Percentiles rank a stretch among this genome's conserved stretches.
Conservation (phyloP, 2,329 filamentous ascomycete genomes). For the Gnomoniopsis smithogilvyi region DNA sequence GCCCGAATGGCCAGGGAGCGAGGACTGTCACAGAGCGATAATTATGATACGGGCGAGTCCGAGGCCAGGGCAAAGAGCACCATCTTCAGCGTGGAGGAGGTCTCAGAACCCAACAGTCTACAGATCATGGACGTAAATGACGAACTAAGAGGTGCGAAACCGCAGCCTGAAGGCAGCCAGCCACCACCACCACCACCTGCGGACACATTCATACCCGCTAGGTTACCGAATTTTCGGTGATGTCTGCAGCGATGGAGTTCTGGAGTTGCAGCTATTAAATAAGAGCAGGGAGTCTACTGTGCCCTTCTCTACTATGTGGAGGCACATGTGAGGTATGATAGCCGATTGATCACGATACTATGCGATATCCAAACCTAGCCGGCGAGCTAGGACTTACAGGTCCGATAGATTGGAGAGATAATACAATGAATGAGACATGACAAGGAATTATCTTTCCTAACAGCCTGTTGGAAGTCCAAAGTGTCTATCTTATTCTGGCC, state of each 20-base stretch:
- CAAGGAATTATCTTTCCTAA: background rate
- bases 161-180: constrained; percentile 15
- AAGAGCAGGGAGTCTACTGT: background rate
- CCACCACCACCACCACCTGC: constrained; percentile 7
- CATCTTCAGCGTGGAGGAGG: constrained; percentile 26
- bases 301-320: background rate
- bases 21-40: constrained; percentile 36
- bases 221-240: constrained; percentile 53
- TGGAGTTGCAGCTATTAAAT: background rate
- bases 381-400: background rate
- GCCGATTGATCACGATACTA: background rate
- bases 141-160: background rate
- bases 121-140: constrained; percentile 14
- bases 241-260: background rate
- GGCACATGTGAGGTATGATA: background rate
- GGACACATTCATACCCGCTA: constrained; percentile 53
- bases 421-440: background rate
- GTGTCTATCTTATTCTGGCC: too few relatives aligned
- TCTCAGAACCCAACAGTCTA: constrained; percentile 21
- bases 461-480: background rate
- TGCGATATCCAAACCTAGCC: constrained; percentile 5
- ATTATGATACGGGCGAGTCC: constrained; percentile 33
- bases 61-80: constrained; percentile 30
- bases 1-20: constrained; percentile 46
- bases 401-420: background rate